Conservation (phyloP, 129 eudicot species). For the Arctium lappa region DNA sequence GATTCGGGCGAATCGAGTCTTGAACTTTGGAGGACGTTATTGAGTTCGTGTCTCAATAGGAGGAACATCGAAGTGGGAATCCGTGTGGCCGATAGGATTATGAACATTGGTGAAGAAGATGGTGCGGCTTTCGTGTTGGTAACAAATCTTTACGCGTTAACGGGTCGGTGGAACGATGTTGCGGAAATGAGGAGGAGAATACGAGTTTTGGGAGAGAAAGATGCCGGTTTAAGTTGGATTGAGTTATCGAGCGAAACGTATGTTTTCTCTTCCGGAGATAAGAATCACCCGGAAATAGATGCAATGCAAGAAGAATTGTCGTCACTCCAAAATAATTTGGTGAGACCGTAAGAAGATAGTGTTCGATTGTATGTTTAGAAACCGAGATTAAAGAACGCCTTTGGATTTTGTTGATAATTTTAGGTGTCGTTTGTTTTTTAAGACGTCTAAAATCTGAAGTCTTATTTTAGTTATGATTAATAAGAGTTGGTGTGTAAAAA, state of each 20-base stretch:
- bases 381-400: background rate
- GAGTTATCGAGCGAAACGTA: constrained; percentile 40
- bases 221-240: constrained; percentile 78
- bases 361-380: background rate
- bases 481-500: no score
- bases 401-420: no score
- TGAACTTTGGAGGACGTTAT: constrained; percentile 70
- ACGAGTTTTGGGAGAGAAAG: constrained; percentile 47
- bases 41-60: constrained; percentile 52
- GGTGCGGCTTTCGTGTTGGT: constrained; percentile 25
- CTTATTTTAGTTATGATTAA: no score
- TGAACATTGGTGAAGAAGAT: constrained; percentile 43
- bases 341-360: constrained; percentile 24
- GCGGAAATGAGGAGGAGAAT: constrained; percentile 58
- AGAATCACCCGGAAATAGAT: constrained; percentile 40
- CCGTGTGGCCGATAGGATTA: constrained; percentile 55
- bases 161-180: constrained; percentile 34
- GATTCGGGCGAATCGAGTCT: constrained; percentile 27
- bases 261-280: constrained; percentile 58
- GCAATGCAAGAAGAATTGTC: constrained; percentile 46
- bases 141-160: background rate
- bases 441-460: no score
- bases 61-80: constrained; percentile 49
- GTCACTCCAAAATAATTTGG: constrained; percentile 38
- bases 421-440: no score